Conservation (phyloP, 768 basidiomycete species). For the Boletus coccyginus region DNA sequence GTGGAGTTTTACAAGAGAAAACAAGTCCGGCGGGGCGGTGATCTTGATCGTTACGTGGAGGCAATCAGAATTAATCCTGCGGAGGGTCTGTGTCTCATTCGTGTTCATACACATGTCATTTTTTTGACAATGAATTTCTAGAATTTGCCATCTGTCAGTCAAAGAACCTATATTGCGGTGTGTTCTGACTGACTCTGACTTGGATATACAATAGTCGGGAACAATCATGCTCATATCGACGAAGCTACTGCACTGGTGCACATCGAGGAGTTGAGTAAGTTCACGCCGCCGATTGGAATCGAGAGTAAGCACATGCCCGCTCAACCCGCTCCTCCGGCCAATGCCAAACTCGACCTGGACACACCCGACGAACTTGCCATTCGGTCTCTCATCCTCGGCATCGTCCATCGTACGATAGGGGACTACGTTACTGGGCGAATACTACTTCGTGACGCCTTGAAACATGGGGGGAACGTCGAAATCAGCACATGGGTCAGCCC, state of each 20-base stretch:
- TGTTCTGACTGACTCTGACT: slow-evolving; percentile 9
- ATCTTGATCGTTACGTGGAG: slow-evolving; percentile 48
- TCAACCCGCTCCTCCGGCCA: neutral
- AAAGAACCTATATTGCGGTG: neutral
- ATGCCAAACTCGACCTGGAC: slow-evolving; percentile 46
- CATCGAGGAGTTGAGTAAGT: slow-evolving; percentile 48
- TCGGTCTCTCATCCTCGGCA: slow-evolving; percentile 66
- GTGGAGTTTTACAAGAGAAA: slow-evolving; percentile 77
- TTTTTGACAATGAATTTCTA: slow-evolving; percentile 23
- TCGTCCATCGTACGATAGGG: slow-evolving; percentile 57
- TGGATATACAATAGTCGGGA: slow-evolving; percentile 58
- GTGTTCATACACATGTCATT: neutral
- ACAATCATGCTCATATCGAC: slow-evolving; percentile 63
- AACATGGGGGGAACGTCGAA: slow-evolving; percentile 38
- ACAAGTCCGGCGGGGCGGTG: slow-evolving; percentile 52
- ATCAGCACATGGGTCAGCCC: slow-evolving; percentile 67
- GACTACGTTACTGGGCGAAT: slow-evolving; percentile 42
- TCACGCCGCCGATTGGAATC: slow-evolving; percentile 46
- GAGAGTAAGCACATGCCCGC: slow-evolving; percentile 26
- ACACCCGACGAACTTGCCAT: slow-evolving; percentile 69
- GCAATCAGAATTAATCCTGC: slow-evolving; percentile 65
- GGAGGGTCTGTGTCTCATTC: slow-evolving; percentile 49
- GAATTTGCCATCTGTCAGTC: slow-evolving; percentile 70
- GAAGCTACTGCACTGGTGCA: slow-evolving; percentile 54
- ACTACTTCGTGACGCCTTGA: slow-evolving; percentile 52